Percentiles rank a stretch among this genome's conserved stretches.
Conservation (phyloP, 2,329 filamentous ascomycete species). For the Pseudofabraea citricarpa region DNA sequence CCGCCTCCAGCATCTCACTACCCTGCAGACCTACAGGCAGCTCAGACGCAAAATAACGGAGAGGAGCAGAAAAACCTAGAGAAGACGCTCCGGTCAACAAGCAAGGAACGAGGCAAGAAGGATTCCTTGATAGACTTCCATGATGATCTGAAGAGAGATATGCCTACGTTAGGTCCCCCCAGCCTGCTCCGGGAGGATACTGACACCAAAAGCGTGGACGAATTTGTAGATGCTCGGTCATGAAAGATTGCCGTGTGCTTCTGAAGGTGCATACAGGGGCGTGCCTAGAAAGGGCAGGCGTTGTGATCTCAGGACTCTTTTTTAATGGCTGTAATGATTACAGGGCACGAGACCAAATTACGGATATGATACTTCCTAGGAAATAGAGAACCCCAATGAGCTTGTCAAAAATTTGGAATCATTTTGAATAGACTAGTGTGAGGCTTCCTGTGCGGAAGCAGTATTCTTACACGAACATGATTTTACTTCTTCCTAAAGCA, state of each 20-base stretch:
- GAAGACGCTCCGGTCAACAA: conserved; percentile 18
- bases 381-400: too few relatives aligned
- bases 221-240: conserved; percentile 28
- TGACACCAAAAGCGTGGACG: conserved; percentile 25
- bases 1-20: conserved; percentile 7
- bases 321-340: conserved; percentile 2
- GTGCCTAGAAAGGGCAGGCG: conserved; percentile 3
- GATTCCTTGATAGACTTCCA: conserved; percentile 45
- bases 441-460: too few relatives aligned
- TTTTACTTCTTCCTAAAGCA: not conserved
- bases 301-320: conserved; percentile 6
- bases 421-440: too few relatives aligned
- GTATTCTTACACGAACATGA: not conserved
- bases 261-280: not conserved
- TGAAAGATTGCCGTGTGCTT: conserved; percentile 7
- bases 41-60: conserved; percentile 20
- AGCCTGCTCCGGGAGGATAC: conserved; percentile 22
- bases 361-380: not conserved
- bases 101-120: conserved; percentile 8
- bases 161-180: conserved; percentile 31
- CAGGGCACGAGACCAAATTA: not conserved
- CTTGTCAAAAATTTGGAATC: too few relatives aligned
- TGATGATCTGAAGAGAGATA: conserved; percentile 44
- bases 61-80: conserved; percentile 24
- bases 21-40: conserved; percentile 18